phyloP scores from a whole-genome alignment of 306 rosid species.

The Cicer cuneatum region DNA sequence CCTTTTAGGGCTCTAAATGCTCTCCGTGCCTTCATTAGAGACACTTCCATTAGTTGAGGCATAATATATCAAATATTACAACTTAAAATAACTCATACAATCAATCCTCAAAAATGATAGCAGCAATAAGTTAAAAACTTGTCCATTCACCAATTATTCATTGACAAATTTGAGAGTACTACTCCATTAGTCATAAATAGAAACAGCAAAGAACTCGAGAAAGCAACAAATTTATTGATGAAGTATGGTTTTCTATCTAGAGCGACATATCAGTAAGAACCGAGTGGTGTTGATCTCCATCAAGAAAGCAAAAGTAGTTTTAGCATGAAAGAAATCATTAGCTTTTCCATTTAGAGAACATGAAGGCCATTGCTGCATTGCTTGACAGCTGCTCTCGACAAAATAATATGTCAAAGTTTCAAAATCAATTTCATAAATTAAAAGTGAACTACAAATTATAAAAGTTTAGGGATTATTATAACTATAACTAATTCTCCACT shows the following conservation, averaged over 20 bases:
- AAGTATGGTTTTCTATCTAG: neutral
- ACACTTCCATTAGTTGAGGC: constrained; percentile 49
- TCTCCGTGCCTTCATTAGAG: constrained; percentile 89
- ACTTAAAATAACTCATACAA: constrained; percentile 39
- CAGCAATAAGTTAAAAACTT: constrained; percentile 24
- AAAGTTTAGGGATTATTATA: neutral
- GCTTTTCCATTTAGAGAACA: constrained; percentile 20
- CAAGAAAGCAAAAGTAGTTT: constrained; percentile 20
- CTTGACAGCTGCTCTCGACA: constrained; percentile 26
- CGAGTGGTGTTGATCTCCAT: constrained; percentile 6
- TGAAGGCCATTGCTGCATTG: neutral
- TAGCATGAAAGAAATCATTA: neutral
- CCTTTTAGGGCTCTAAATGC: constrained; percentile 97
- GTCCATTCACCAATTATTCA: constrained; percentile 17
- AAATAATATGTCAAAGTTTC: constrained; percentile 15
- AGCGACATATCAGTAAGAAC: constrained; percentile 18
- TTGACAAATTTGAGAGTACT: constrained; percentile 19
- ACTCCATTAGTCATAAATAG: constrained; percentile 1
- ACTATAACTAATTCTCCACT: constrained; percentile 1
- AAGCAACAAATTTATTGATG: constrained; percentile 14
- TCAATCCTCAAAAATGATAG: constrained; percentile 27
- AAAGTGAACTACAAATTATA: neutral
- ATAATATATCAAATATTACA: constrained; percentile 37
- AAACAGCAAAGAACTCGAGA: constrained; percentile 3
- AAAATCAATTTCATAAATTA: neutral